Base-by-base conservation (phyloP, 108 stramenopile species). In the Nitzschia sp. region DNA sequence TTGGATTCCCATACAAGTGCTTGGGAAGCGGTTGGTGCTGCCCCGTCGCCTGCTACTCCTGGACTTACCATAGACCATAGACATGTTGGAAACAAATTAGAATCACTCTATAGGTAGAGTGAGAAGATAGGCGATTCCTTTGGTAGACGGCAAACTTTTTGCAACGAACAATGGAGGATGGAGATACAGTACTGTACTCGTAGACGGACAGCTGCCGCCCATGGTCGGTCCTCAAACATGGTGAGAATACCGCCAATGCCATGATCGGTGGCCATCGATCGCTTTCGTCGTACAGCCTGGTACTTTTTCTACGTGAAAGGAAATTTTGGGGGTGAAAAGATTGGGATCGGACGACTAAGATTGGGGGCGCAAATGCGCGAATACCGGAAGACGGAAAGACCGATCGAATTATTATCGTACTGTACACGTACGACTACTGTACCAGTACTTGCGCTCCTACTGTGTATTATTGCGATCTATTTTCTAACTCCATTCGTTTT, bases 1-100 rank as follows among this genome's bases (percentile, higher is more conserved):
- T n/a, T n/a, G n/a, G n/a, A n/a, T n/a, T n/a, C n/a, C n/a, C n/a
- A n/a, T n/a, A n/a, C n/a, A n/a, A n/a, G n/a, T n/a, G n/a, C n/a
- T n/a, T n/a, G n/a, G n/a, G n/a, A n/a, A n/a, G n/a, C n/a, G n/a
- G n/a, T n/a, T n/a, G n/a, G n/a, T n/a, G n/a, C n/a, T n/a, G n/a
- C n/a, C n/a, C n/a, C n/a, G n/a, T n/a, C n/a, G n/a, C n/a, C n/a
- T n/a, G n/a, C n/a, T n/a, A n/a, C n/a, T n/a, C n/a, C 28, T 19
- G 1, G 5, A 73, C 73, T 66, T 44, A 74, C 73, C 73, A 38
- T 74, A 74, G 48, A 74, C 73, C 73, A 74, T 74, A 28, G 73
- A 74, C 73, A 64, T 64, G 41, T 26, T 69, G 31, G 23, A 61
- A 61, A 61, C 26, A 23, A 61, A 45, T 4, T n/a, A 50, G 19